Evolutionary conservation across 1,139 yeast genomes (phyloP), one percentile per base, ranked within the genome.

Genomic region (Saccharomyces hybrid): DNA sequence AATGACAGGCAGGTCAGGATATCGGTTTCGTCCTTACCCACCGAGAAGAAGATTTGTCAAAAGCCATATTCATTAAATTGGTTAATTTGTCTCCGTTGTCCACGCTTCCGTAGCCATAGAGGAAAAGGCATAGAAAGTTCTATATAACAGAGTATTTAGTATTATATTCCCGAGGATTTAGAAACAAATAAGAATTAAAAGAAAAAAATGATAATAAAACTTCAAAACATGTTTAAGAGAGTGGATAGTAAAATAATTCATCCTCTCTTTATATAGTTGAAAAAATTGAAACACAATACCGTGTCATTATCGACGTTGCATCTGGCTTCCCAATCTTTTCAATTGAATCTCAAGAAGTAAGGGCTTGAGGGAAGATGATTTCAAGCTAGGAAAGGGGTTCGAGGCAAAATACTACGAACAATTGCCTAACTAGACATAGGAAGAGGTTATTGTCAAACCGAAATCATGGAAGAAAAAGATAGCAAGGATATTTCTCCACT

Each of bases 41-140:
- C 29, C 49, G 49, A 51, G 54, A 49, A 44, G 46, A 47, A 44
- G 27, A 46, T 24, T 8, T 24, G 47, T 49, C 55, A 44, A 53
- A 53, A 49, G 52, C 49, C 53, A 53, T 27, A 42, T 44, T 47
- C 51, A 24, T 24, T 46, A n/a, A 41, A 6, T 28, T 28, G 12
- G 34, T 47, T 21, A n/a, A 31, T 82, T 69, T 82, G 67, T 73
- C 86, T 82, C 86, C 80, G 85, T 80, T 81, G 86, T 82, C 86
- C 88, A 81, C 88, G 78, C 87, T 78, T 73, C 72, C 72, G 68
- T 59, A 71, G 72, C 74, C 72, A 74, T 65, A 61, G 71, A 61
- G 61, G 69, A 62, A 63, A 59, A 58, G 68, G 72, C 73, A 72
- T 42, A 74, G 70, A 71, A 79, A 79, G 85, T 81, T 81, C 81